These are phyloP conservation scores for Striga hermonthica DNA, from an alignment of 305 asterid species.

Conservation along the genomic window DNA sequence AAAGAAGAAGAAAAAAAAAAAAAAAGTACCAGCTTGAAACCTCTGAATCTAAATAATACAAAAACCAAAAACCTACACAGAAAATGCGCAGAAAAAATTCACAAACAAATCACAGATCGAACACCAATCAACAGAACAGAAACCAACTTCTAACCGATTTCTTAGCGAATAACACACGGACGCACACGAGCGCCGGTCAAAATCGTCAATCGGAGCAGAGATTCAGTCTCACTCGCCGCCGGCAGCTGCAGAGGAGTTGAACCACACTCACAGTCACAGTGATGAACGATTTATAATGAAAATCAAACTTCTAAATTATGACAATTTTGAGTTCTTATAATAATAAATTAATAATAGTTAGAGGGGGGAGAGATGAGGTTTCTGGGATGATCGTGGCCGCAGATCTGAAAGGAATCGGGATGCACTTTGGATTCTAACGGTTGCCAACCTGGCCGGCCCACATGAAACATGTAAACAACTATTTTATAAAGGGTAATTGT, in stretches of 20 bases:
- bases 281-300: background rate
- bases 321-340: too few relatives aligned
- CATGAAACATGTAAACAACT: conserved; percentile 12
- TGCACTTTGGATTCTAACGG: conserved; percentile 42
- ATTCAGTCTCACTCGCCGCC: conserved; percentile 15
- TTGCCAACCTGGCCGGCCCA: conserved; percentile 43
- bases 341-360: background rate
- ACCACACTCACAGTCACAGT: conserved; percentile 6
- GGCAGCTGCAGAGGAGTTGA: conserved; percentile 30
- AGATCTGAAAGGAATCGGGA: conserved; percentile 36
- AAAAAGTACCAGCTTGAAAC: conserved; percentile 19
- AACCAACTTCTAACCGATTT: background rate
- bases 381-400: conserved; percentile 43
- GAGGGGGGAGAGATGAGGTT: conserved; percentile 11
- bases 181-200: conserved; percentile 35
- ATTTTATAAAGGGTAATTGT: too few relatives aligned
- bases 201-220: conserved; percentile 27
- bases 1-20: too few relatives aligned
- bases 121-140: conserved; percentile 1
- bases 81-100: background rate
- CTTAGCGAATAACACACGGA: conserved; percentile 18
- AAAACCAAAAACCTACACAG: conserved; percentile 10
- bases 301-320: conserved; percentile 6
- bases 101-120: conserved; percentile 36
- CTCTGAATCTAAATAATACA: conserved; percentile 21